Evolutionary conservation across 495 filamentous ascomycete species (phyloP).

Genomic region (Penicillium malachiteum): DNA sequence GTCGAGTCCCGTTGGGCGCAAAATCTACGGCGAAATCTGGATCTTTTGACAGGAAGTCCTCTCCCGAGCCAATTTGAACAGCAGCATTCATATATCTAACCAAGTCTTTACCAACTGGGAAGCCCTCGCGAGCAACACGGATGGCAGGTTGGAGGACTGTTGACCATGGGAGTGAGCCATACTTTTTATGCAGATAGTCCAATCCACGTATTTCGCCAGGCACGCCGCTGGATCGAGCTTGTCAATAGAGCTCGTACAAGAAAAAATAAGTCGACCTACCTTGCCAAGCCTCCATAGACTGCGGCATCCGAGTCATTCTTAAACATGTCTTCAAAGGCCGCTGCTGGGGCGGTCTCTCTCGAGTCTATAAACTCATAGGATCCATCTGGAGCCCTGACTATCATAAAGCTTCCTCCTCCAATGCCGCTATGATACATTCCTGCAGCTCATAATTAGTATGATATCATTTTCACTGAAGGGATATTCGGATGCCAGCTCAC

Average conservation of each 20-base stretch:
- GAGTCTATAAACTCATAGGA: conserved; percentile 79
- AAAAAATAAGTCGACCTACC: conserved; percentile 25
- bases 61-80: conserved; percentile 16
- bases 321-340: conserved; percentile 80
- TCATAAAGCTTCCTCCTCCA: conserved; percentile 86
- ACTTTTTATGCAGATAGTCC: conserved; percentile 70
- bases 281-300: conserved; percentile 63
- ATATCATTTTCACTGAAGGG: neutral
- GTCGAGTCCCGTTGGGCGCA: conserved; percentile 72
- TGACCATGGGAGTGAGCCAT: conserved; percentile 70
- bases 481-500: conserved; percentile 31
- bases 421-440: conserved; percentile 87
- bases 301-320: conserved; percentile 51
- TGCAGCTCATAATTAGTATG: conserved; percentile 18
- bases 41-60: conserved; percentile 68
- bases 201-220: conserved; percentile 82
- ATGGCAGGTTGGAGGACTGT: conserved; percentile 69
- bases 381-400: conserved; percentile 64
- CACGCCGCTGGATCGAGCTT: conserved; percentile 55
- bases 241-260: neutral
- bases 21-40: conserved; percentile 84
- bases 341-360: conserved; percentile 78
- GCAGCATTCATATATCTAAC: conserved; percentile 64
- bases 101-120: conserved; percentile 65
- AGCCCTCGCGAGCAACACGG: conserved; percentile 71